A percentile compares a stretch with the other conserved stretches of the same genome.
phyloP scores from a whole-genome alignment of 352 stramenopile genomes.

The Globisporangium takayamanum region DNA sequence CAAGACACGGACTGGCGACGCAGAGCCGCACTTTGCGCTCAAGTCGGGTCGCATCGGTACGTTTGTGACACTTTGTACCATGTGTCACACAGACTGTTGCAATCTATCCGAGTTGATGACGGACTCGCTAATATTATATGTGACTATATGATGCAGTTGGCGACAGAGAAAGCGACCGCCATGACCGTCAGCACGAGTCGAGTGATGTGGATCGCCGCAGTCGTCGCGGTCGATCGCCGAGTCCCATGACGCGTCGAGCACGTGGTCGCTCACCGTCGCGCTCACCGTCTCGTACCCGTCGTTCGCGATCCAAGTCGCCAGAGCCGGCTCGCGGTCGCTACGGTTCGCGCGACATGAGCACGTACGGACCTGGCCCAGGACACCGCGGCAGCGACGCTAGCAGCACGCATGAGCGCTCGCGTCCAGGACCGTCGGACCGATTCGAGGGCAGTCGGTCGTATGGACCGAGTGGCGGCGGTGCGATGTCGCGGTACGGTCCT shows the following conservation, averaged over 20 bases:
- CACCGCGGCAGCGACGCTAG: not conserved
- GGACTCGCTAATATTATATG: not conserved
- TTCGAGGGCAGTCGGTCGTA: too few relatives aligned
- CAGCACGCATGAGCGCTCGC: not conserved
- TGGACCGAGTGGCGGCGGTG: not conserved
- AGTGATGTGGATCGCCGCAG: not conserved
- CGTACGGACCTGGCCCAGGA: conserved; percentile 5
- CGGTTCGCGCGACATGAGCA: conserved; percentile 3
- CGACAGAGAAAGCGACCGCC: not conserved
- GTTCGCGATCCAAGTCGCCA: not conserved
- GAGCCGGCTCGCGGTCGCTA: not conserved
- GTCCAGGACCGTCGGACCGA: not conserved
- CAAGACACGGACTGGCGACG: conserved; percentile 25
- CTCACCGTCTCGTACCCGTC: conserved; percentile 20
- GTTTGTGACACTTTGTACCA: conserved; percentile 20
- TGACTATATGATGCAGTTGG: not conserved
- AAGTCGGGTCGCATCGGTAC: conserved; percentile 44
- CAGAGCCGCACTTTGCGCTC: conserved; percentile 32
- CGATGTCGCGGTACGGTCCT: conserved; percentile 16
- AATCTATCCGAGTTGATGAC: too few relatives aligned
- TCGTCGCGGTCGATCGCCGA: not conserved
- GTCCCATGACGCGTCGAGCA: conserved; percentile 16
- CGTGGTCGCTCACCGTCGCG: conserved; percentile 20
- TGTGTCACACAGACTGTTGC: not conserved
- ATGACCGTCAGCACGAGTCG: not conserved